Conservation (phyloP, 108 stramenopile genomes). For the Cyclotella sp. region DNA sequence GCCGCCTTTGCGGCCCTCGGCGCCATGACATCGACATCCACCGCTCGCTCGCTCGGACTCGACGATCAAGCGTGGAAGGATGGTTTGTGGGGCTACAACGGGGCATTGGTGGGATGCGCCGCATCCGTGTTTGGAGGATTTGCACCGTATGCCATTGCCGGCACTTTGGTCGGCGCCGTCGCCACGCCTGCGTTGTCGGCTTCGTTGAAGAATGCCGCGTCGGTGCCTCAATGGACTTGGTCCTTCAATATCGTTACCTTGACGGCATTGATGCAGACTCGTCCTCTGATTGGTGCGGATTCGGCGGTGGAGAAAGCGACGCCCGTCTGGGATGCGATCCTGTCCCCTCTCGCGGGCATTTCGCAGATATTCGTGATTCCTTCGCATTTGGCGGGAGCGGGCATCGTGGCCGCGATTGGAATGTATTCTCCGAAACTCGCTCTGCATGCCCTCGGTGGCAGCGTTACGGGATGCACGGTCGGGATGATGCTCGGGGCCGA, state of each 20-base stretch:
- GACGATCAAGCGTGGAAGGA: constrained; percentile 50
- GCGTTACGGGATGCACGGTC: constrained; percentile 51
- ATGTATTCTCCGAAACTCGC: constrained; percentile 69
- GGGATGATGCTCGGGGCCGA: constrained; percentile 59
- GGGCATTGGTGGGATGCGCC: constrained; percentile 84
- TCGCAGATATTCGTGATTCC: constrained; percentile 89
- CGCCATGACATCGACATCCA: constrained; percentile 55
- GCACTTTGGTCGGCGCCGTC: constrained; percentile 61
- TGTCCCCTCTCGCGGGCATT: constrained; percentile 69
- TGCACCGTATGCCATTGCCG: constrained; percentile 30
- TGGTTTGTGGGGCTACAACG: constrained; percentile 83
- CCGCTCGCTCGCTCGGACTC: constrained; percentile 52
- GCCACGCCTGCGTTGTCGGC: constrained; percentile 67
- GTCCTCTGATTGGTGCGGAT: constrained; percentile 48
- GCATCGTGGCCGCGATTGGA: constrained; percentile 45
- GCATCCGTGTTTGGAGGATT: constrained; percentile 69
- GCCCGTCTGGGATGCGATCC: constrained; percentile 4
- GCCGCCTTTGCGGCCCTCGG: constrained; percentile 63
- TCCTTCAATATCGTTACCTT: constrained; percentile 81
- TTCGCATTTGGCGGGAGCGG: constrained; percentile 63
- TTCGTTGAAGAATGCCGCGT: constrained; percentile 56
- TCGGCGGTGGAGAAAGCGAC: constrained; percentile 7
- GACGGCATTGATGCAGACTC: constrained; percentile 58
- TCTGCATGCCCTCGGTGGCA: constrained; percentile 67
- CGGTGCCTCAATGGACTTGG: constrained; percentile 80